phyloP scores from a whole-genome alignment of 805 yeast species.

The Wickerhamomyces tratensis region DNA sequence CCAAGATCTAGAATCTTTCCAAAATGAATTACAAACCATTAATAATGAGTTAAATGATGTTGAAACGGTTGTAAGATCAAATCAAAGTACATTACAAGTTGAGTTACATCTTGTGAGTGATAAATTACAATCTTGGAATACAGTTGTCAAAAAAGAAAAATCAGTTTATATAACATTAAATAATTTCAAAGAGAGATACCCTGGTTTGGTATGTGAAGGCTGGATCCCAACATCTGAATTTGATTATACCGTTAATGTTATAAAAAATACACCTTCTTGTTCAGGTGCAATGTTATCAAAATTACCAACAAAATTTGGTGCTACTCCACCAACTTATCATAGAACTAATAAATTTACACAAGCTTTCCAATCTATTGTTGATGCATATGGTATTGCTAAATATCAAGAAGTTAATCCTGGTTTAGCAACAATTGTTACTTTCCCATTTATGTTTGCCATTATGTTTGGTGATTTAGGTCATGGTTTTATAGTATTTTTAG shows the following conservation, averaged over 20 bases:
- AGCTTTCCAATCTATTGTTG: slow-evolving; percentile 90
- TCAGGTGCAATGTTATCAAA: background rate
- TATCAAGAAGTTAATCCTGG: slow-evolving; percentile 97
- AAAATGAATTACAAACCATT: slow-evolving; percentile 21
- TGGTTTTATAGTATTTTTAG: slow-evolving; percentile 73
- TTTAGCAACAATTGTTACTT: slow-evolving; percentile 86
- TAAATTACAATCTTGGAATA: slow-evolving; percentile 68
- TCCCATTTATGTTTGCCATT: slow-evolving; percentile 97
- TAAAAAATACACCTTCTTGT: background rate
- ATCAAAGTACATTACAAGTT: slow-evolving; percentile 58
- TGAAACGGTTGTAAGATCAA: slow-evolving; percentile 50
- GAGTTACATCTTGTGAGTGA: slow-evolving; percentile 75
- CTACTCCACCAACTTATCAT: slow-evolving; percentile 89
- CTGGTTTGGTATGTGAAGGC: slow-evolving; percentile 75
- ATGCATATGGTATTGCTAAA: slow-evolving; percentile 89
- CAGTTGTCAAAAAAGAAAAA: slow-evolving; percentile 65
- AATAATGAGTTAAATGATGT: slow-evolving; percentile 43
- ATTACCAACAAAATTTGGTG: background rate
- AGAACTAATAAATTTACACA: slow-evolving; percentile 89
- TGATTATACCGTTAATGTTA: slow-evolving; percentile 15
- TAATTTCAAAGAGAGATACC: slow-evolving; percentile 69
- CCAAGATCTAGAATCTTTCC: slow-evolving; percentile 20
- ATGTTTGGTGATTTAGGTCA: slow-evolving; percentile 99
- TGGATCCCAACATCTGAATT: slow-evolving; percentile 88
- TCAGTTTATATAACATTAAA: slow-evolving; percentile 71